These are phyloP conservation scores for Globisporangium paroecandrum DNA, from an alignment of 352 stramenopile genomes.

Conservation along the genomic window DNA sequence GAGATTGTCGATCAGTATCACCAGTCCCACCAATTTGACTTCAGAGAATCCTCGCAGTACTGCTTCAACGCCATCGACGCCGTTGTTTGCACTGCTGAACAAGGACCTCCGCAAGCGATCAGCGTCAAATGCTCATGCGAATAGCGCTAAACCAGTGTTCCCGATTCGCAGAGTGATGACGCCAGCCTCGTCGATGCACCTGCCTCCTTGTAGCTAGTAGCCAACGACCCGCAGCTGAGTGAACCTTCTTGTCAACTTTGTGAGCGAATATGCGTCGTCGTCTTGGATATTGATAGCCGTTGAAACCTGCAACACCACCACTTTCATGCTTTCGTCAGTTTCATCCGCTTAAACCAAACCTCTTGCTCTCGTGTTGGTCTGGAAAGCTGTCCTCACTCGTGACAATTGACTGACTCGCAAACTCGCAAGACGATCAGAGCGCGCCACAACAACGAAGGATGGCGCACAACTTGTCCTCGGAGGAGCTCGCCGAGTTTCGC, in stretches of 20 bases:
- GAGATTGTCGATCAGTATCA: neutral
- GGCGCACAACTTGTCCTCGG: constrained; percentile 55
- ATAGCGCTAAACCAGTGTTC: neutral
- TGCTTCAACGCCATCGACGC: neutral
- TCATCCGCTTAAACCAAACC: neutral
- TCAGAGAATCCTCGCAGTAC: neutral
- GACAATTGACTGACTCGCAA: neutral
- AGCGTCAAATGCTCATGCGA: neutral
- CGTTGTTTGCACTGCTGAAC: constrained; percentile 9
- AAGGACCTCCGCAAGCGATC: constrained; percentile 12
- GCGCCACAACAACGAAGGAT: constrained; percentile 24
- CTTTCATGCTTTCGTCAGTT: neutral
- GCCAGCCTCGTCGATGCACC: neutral
- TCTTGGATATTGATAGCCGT: neutral
- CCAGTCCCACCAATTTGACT: neutral
- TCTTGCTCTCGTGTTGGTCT: neutral
- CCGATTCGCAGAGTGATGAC: constrained; percentile 3
- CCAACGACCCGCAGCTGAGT: neutral
- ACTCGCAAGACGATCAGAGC: neutral
- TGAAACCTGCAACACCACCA: neutral
- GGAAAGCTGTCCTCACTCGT: neutral
- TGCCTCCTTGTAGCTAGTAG: constrained; percentile 12
- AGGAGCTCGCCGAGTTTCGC: constrained; percentile 90
- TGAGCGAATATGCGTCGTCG: neutral
- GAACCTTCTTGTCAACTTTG: neutral